Base-by-base conservation (phyloP, 257 asterid species). In the Thymus mandschuricus region DNA sequence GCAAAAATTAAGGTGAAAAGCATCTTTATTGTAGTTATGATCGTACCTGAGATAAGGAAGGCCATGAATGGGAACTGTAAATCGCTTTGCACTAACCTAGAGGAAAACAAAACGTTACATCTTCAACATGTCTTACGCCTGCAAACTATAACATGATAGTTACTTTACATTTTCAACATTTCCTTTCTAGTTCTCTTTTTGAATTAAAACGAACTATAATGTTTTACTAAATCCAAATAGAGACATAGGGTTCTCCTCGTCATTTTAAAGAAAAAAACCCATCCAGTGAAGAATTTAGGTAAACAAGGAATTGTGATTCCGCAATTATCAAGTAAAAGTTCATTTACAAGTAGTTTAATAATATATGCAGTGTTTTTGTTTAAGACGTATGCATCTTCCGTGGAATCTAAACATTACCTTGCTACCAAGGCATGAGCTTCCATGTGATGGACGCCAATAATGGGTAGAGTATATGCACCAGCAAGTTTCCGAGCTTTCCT, bases 341-440 rank as follows among this genome's bases (percentile, higher is more conserved):
- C 52, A 46, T 28, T 43, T 56, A 33, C 8, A 2, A 33, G 61
- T 15, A 59, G 67, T 50, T 62, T 61, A 10, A 30, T 38, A 38
- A 38, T 44, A 12, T 33, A 70, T 66, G 28, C 34, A 41, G 30
- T 10, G 13, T 12, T 5, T 58, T 64, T 46, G 66, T 43, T 44
- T 57, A 73, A 29, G 6, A 65, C 52, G 50, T 8, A 33, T 15
- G 11, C 34, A 66, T 46, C 33, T 56, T 69, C 60, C 66, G 13
- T 3, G 3, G 50, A 73, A 31, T 38, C 13, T 49, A 31, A 67
- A 10, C 33, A 56, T 72, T 84, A 89, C 99, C 99, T 88, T 76
- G 99, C 92, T 64, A 95, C 96, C 73, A 92, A 82, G 78, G 98
- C 91, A 79, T 95, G 98, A 69, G 98, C 98, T 85, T 95, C 98